Percentiles rank a stretch among this genome's conserved stretches.
Conservation (phyloP, 2,329 filamentous ascomycete genomes). For the Epicoccum nigrum region DNA sequence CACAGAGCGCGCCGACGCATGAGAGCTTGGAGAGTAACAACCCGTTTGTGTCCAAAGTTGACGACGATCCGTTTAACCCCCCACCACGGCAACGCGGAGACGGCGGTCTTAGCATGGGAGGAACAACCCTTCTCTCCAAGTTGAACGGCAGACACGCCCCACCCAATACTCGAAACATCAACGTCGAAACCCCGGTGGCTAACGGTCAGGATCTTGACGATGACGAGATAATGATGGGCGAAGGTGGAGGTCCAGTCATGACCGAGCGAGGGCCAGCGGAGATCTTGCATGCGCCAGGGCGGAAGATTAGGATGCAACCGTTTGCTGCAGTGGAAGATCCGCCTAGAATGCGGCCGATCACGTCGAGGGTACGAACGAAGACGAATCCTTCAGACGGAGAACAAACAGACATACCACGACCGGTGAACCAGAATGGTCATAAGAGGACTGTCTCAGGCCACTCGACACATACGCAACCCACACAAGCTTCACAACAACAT, state of each 20-base stretch:
- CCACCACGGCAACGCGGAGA: constrained; percentile 40
- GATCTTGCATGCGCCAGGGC: constrained; percentile 56
- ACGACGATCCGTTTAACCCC: constrained; percentile 54
- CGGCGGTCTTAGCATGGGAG: constrained; percentile 43
- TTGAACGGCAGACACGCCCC: constrained; percentile 52
- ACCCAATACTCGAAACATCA: constrained; percentile 32
- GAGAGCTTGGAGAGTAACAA: constrained; percentile 33
- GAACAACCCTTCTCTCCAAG: constrained; percentile 48
- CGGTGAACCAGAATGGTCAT: constrained; percentile 62
- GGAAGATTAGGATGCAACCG: constrained; percentile 47
- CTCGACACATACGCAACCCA: constrained; percentile 48
- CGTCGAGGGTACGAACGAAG: constrained; percentile 48
- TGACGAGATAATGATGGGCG: constrained; percentile 53
- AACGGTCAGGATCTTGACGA: constrained; percentile 49
- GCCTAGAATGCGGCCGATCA: constrained; percentile 48
- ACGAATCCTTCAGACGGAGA: constrained; percentile 49
- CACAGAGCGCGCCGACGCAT: constrained; percentile 19
- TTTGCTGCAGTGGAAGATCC: constrained; percentile 45
- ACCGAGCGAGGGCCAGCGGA: constrained; percentile 44
- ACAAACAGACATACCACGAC: constrained; percentile 44
- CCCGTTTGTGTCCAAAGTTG: constrained; percentile 45
- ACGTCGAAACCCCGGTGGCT: constrained; percentile 56
- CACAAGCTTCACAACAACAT: constrained; percentile 30
- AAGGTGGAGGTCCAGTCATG: constrained; percentile 42
- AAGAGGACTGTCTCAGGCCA: constrained; percentile 95